Evolutionary conservation across 1,139 yeast species (phyloP).

Genomic region (Candida freyschussii): DNA sequence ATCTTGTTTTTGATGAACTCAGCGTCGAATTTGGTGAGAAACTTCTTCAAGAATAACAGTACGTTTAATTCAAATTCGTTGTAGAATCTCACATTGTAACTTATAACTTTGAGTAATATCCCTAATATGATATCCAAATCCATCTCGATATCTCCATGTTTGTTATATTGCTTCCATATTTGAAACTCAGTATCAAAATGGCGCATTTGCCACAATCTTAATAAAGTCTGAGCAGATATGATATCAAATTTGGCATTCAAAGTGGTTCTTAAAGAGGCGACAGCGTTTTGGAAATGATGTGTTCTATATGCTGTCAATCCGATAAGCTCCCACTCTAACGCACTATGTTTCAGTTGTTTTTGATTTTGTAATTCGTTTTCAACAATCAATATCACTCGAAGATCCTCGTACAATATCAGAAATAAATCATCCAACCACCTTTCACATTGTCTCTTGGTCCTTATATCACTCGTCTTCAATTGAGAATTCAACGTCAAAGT

Average conservation of each 20-base stretch:
- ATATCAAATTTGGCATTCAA: slow-evolving; percentile 71
- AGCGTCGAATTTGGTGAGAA: slow-evolving; percentile 27
- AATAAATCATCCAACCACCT: slow-evolving; percentile 91
- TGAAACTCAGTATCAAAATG: slow-evolving; percentile 14
- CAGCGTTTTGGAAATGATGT: slow-evolving; percentile 74
- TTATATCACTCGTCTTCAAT: slow-evolving; percentile 29
- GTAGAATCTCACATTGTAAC: slow-evolving; percentile 36
- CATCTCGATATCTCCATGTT: slow-evolving; percentile 22
- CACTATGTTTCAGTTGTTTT: slow-evolving; percentile 68
- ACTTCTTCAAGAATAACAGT: slow-evolving; percentile 28
- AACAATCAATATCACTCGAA: slow-evolving; percentile 81
- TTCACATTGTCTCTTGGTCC: slow-evolving; percentile 81
- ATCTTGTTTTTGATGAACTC: slow-evolving; percentile 32
- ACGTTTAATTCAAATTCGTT: slow-evolving; percentile 31
- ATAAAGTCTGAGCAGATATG: slow-evolving; percentile 36
- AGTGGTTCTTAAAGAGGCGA: slow-evolving; percentile 74
- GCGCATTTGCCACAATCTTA: slow-evolving; percentile 28
- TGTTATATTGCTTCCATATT: slow-evolving; percentile 10
- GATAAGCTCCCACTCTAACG: slow-evolving; percentile 90
- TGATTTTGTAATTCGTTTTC: slow-evolving; percentile 74
- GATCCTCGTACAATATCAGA: slow-evolving; percentile 81
- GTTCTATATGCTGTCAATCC: slow-evolving; percentile 79
- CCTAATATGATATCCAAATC: slow-evolving; percentile 30
- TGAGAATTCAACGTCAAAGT: slow-evolving; percentile 11
- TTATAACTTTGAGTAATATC: slow-evolving; percentile 28